Evolutionary conservation across 331 rosid genomes (phyloP).

Genomic region (Malus hybrid): DNA sequence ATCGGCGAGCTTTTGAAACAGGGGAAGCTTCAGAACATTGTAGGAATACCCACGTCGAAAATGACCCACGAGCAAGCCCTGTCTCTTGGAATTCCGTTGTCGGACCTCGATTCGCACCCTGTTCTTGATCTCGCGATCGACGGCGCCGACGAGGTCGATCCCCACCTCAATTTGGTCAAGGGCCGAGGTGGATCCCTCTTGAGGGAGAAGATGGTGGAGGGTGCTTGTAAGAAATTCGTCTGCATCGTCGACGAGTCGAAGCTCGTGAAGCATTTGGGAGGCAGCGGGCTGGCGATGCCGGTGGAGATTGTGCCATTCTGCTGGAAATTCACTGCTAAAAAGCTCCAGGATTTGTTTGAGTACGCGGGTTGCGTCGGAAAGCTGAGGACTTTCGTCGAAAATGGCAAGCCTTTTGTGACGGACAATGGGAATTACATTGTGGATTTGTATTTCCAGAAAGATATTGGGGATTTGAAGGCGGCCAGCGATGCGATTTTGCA

Average conservation of each 20-base stretch:
- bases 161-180: conserved; percentile 58
- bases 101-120: conserved; percentile 68
- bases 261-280: conserved; percentile 60
- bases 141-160: conserved; percentile 92
- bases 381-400: conserved; percentile 42
- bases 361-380: conserved; percentile 59
- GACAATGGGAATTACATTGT: conserved; percentile 68
- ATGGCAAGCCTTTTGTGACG: conserved; percentile 48
- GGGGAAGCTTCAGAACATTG: conserved; percentile 55
- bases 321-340: conserved; percentile 58
- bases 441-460: conserved; percentile 60
- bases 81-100: conserved; percentile 58
- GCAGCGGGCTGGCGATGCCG: conserved; percentile 81
- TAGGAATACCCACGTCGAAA: conserved; percentile 77
- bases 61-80: conserved; percentile 67
- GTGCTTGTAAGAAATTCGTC: conserved; percentile 59
- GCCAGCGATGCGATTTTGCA: conserved; percentile 68
- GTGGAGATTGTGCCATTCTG: conserved; percentile 77
- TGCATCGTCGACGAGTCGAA: conserved; percentile 80
- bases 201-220: conserved; percentile 85
- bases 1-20: conserved; percentile 72
- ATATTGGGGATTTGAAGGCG: conserved; percentile 69
- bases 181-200: conserved; percentile 95
- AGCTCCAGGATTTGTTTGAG: conserved; percentile 42
- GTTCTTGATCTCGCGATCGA: conserved; percentile 76